Conservation (phyloP, 2,329 filamentous ascomycete genomes). For the Hymenoscyphus fraxineus region DNA sequence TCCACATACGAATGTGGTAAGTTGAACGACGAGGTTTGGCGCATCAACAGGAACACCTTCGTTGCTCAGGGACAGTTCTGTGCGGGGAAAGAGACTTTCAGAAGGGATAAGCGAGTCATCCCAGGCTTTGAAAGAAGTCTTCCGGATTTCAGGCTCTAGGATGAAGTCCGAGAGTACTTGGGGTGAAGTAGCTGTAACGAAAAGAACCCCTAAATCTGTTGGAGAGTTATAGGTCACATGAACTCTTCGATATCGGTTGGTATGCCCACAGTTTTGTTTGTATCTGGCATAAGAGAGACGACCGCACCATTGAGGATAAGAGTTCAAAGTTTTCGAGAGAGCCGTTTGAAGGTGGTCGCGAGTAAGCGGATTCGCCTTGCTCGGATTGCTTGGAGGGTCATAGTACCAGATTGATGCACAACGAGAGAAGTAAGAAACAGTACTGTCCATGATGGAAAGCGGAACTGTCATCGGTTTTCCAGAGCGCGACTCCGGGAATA, state of each 20-base stretch:
- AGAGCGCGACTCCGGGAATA: constrained; percentile 21
- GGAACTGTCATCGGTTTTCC: constrained; percentile 18
- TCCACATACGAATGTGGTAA: constrained; percentile 41
- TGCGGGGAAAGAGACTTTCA: constrained; percentile 35
- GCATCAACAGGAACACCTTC: constrained; percentile 16
- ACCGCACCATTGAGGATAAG: constrained; percentile 43
- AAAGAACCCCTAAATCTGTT: constrained; percentile 42
- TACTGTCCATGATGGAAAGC: constrained; percentile 43
- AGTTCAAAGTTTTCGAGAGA: constrained; percentile 37
- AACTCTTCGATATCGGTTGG: constrained; percentile 36
- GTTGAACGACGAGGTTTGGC: constrained; percentile 37
- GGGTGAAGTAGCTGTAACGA: constrained; percentile 34
- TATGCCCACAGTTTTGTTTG: constrained; percentile 28
- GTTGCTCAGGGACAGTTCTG: constrained; percentile 35
- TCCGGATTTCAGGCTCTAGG: constrained; percentile 27
- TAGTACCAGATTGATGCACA: constrained; percentile 45
- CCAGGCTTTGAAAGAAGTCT: constrained; percentile 33
- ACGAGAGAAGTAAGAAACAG: constrained; percentile 39
- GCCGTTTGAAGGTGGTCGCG: constrained; percentile 24
- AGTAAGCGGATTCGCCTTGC: constrained; percentile 10
- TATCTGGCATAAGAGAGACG: constrained; percentile 38
- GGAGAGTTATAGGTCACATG: constrained; percentile 37
- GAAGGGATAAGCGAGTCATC: constrained; percentile 37
- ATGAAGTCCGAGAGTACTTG: constrained; percentile 33
- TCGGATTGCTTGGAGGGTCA: constrained; percentile 29